A percentile compares a stretch with the other conserved stretches of the same genome.
phyloP scores from a whole-genome alignment of 208 protist genomes.

The Novymonas esmeraldas region DNA sequence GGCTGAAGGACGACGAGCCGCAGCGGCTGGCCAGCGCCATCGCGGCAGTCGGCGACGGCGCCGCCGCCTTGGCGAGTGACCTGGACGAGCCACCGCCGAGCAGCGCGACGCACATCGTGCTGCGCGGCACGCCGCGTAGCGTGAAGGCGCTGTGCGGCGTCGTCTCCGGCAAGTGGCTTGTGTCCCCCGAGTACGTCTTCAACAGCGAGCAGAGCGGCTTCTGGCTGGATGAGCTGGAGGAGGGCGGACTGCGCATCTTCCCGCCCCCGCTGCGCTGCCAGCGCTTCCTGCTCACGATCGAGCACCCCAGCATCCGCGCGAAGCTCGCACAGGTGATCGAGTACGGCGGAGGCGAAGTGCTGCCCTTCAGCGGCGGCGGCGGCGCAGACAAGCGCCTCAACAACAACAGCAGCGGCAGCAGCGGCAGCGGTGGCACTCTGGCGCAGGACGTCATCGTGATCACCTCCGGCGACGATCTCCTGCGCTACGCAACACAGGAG shows the following conservation, averaged over 20 bases:
- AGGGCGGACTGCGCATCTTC: constrained; percentile 71
- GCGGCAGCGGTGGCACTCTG: constrained; percentile 4
- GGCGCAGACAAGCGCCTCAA: neutral
- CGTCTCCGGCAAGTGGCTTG: constrained; percentile 77
- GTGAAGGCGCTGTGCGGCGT: constrained; percentile 86
- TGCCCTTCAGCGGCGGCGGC: no score
- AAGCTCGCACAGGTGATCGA: constrained; percentile 80
- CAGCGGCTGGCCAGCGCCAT: constrained; percentile 45
- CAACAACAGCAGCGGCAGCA: neutral
- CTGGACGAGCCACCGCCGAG: constrained; percentile 64
- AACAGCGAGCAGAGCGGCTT: constrained; percentile 67
- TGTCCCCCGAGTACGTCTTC: constrained; percentile 76
- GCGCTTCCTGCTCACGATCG: constrained; percentile 73
- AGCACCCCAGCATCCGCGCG: constrained; percentile 47
- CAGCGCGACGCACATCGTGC: constrained; percentile 73
- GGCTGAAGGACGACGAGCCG: constrained; percentile 60
- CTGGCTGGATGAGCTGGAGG: constrained; percentile 81
- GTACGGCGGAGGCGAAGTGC: constrained; percentile 81
- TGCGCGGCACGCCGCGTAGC: constrained; percentile 77
- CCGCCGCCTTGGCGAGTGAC: constrained; percentile 48
- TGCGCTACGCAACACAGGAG: constrained; percentile 70
- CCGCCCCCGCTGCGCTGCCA: constrained; percentile 74
- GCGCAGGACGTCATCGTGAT: constrained; percentile 74
- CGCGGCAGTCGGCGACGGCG: constrained; percentile 49
- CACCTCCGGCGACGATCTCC: constrained; percentile 69